phyloP scores from a whole-genome alignment of 306 rosid species.

The Purshia tridentata region DNA sequence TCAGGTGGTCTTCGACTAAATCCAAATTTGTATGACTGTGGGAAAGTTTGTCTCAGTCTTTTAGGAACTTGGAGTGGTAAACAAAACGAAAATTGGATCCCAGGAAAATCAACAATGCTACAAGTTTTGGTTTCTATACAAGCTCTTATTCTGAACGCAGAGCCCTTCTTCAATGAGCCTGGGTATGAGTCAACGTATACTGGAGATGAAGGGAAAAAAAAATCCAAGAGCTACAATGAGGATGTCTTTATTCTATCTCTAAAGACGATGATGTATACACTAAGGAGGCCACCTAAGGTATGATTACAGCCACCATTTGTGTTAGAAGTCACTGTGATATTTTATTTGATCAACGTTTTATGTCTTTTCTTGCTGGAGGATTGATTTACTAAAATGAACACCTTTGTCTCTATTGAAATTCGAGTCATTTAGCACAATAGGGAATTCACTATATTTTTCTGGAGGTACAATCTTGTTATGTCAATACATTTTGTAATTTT shows the following conservation, averaged over 20 bases:
- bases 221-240: constrained; percentile 66
- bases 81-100: constrained; percentile 63
- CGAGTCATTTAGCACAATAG: background rate
- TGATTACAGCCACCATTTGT: constrained; percentile 8
- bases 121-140: constrained; percentile 87
- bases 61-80: constrained; percentile 76
- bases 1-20: constrained; percentile 84
- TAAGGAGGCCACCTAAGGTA: constrained; percentile 76
- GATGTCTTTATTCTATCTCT: constrained; percentile 52
- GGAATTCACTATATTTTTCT: background rate
- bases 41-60: constrained; percentile 86
- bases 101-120: constrained; percentile 74
- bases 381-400: background rate
- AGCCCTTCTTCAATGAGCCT: constrained; percentile 80
- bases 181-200: constrained; percentile 36
- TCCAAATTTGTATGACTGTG: constrained; percentile 70
- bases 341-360: background rate
- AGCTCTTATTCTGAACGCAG: constrained; percentile 72
- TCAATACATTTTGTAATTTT: no score
- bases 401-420: background rate
- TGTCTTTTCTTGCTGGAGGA: background rate
- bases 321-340: background rate
- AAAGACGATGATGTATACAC: constrained; percentile 71
- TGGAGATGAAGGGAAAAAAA: constrained; percentile 46
- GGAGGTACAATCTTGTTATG: no score